A percentile compares a stretch with the other conserved stretches of the same genome.
phyloP scores from a whole-genome alignment of 2,329 filamentous ascomycete genomes.

The Coleophoma eucalyptorum region DNA sequence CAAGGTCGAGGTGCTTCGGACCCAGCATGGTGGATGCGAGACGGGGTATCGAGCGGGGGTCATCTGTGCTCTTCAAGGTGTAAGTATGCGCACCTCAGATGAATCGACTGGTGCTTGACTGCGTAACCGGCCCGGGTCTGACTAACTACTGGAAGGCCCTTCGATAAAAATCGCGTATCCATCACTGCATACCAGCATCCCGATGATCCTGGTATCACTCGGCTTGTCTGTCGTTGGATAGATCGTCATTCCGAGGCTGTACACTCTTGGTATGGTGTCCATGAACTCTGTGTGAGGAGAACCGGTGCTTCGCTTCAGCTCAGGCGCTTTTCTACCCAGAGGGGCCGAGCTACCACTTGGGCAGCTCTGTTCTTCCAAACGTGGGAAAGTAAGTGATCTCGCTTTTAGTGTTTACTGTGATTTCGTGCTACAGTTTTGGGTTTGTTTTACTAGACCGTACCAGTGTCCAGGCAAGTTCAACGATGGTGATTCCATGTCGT shows the following conservation, averaged over 20 bases:
- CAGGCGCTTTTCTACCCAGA: slow-evolving; percentile 44
- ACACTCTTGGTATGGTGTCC: slow-evolving; percentile 47
- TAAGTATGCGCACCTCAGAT: slow-evolving; percentile 25
- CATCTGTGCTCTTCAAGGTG: slow-evolving; percentile 52
- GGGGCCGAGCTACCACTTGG: slow-evolving; percentile 46
- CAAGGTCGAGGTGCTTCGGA: slow-evolving; percentile 43
- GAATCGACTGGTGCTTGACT: neutral
- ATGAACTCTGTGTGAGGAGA: slow-evolving; percentile 50
- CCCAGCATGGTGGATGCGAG: slow-evolving; percentile 40
- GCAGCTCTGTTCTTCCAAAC: slow-evolving; percentile 52
- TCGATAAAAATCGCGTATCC: slow-evolving; percentile 51
- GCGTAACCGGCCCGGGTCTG: no score
- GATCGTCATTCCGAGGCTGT: slow-evolving; percentile 20
- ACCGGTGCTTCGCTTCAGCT: slow-evolving; percentile 45
- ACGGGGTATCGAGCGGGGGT: slow-evolving; percentile 40
- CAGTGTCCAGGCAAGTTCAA: no score
- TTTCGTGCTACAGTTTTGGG: no score
- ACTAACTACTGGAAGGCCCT: slow-evolving; percentile 29
- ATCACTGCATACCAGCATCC: slow-evolving; percentile 48
- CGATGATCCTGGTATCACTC: slow-evolving; percentile 25
- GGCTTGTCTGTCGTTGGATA: slow-evolving; percentile 27
- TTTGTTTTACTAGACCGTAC: no score
- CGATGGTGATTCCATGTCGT: no score
- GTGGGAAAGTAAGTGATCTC: slow-evolving; percentile 49
- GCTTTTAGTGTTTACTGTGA: neutral